Evolutionary conservation across 495 filamentous ascomycete genomes (phyloP).

Genomic region (Talaromyces thailandensis): DNA sequence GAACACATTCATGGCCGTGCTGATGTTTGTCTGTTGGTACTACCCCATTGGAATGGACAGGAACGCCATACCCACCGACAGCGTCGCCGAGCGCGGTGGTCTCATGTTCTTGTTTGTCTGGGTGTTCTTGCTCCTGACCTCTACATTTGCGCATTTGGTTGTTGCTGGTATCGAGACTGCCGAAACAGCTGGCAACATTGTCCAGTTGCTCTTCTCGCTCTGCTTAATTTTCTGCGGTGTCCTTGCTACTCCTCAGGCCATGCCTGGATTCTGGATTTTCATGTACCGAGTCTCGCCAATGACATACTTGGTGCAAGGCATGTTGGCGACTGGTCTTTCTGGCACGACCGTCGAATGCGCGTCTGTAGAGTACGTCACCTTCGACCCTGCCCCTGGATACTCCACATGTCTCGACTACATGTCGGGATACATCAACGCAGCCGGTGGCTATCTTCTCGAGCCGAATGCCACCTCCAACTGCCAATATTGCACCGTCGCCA

Average conservation of each 20-base stretch:
- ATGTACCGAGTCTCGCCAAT: constrained; percentile 75
- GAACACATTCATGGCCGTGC: constrained; percentile 58
- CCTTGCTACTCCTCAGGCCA: constrained; percentile 48
- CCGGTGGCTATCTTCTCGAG: constrained; percentile 47
- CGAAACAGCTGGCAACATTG: constrained; percentile 57
- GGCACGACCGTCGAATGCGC: constrained; percentile 51
- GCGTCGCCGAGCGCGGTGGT: constrained; percentile 48
- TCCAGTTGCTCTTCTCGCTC: constrained; percentile 57
- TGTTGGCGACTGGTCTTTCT: constrained; percentile 55
- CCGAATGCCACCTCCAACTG: constrained; percentile 44
- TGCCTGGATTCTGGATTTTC: constrained; percentile 78
- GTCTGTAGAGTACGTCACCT: constrained; percentile 45
- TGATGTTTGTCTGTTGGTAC: constrained; percentile 71
- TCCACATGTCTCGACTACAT: constrained; percentile 54
- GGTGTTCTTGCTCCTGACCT: constrained; percentile 40
- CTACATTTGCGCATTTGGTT: constrained; percentile 49
- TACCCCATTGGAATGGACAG: constrained; percentile 70
- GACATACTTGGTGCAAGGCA: constrained; percentile 57
- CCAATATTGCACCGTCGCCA: constrained; percentile 47
- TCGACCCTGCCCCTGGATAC: constrained; percentile 39
- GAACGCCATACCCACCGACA: constrained; percentile 53
- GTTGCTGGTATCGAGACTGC: constrained; percentile 59
- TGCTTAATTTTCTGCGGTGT: constrained; percentile 68
- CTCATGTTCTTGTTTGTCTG: constrained; percentile 55
- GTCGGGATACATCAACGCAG: constrained; percentile 30